Conservation (phyloP, 306 rosid genomes). For the Gastrolobium bilobum region DNA sequence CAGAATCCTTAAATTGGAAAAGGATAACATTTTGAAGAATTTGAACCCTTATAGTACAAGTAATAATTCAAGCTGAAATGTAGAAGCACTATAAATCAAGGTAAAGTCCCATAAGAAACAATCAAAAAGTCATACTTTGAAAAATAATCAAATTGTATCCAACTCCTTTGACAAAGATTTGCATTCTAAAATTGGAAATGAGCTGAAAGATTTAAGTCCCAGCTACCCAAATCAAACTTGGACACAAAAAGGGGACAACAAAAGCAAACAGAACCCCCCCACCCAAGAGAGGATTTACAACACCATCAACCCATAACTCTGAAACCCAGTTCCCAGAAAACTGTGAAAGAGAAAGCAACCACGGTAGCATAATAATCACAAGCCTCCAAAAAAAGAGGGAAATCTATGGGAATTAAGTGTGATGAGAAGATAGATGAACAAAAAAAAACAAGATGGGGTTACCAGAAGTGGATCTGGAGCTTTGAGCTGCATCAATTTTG, state of each 20-base stretch:
- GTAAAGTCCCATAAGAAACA: neutral
- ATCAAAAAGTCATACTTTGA: neutral
- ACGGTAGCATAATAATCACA: neutral
- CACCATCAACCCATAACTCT: neutral
- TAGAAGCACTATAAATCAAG: neutral
- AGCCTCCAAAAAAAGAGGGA: neutral
- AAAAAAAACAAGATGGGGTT: neutral
- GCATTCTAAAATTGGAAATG: neutral
- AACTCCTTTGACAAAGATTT: neutral
- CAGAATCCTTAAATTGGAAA: constrained; percentile 1
- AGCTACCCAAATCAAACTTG: neutral
- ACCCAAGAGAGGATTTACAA: constrained; percentile 5
- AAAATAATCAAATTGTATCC: constrained; percentile 24
- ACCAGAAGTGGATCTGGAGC: constrained; percentile 73
- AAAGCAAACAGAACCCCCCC: constrained; percentile 28
- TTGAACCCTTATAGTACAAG: neutral
- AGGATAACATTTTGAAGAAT: constrained; percentile 17
- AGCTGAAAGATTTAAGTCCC: constrained; percentile 13
- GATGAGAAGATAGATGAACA: neutral
- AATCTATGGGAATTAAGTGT: neutral
- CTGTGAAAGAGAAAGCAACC: neutral
- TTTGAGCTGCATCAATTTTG: constrained; percentile 72
- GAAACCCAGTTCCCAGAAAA: neutral
- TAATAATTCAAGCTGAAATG: constrained; percentile 16
- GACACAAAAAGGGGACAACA: neutral